These are phyloP conservation scores for Colletotrichum cereale DNA, from an alignment of 2,329 filamentous ascomycete genomes.

Conservation along the genomic window DNA sequence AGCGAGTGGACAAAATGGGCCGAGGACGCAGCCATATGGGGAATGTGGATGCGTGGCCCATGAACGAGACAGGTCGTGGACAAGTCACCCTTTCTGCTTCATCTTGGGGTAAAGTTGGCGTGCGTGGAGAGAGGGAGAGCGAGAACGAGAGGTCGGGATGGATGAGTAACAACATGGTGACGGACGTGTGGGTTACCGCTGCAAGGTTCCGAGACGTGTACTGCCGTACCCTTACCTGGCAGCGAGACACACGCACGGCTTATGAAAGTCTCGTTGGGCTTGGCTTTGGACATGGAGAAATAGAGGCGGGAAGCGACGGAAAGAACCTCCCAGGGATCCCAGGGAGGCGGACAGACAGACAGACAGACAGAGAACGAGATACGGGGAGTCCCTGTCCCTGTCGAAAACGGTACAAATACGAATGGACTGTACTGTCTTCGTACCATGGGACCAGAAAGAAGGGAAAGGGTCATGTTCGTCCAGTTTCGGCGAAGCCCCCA, in stretches of 20 bases:
- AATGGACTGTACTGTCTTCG: neutral
- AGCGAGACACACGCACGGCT: conserved; percentile 21
- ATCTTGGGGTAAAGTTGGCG: neutral
- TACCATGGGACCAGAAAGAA: neutral
- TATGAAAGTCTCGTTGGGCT: conserved; percentile 20
- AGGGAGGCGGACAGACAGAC: too few species aligned
- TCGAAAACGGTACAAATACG: conserved; percentile 6
- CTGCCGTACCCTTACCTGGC: neutral
- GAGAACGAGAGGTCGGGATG: neutral
- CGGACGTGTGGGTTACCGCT: neutral
- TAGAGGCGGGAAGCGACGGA: neutral
- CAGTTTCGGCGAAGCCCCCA: neutral
- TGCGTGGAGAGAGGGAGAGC: neutral
- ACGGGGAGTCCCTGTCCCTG: conserved; percentile 32
- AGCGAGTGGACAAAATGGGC: neutral
- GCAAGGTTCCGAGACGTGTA: neutral
- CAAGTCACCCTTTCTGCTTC: conserved; percentile 11
- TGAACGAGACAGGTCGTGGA: conserved; percentile 15
- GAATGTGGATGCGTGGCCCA: conserved; percentile 39
- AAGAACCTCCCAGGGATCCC: neutral
- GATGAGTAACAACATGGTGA: conserved; percentile 19
- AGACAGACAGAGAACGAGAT: neutral
- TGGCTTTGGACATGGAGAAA: conserved; percentile 15
- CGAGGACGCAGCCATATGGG: conserved; percentile 29
- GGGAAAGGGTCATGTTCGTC: neutral